These are phyloP conservation scores for Naganishia kalamii DNA, from an alignment of 768 basidiomycete species.

Conservation along the genomic window DNA sequence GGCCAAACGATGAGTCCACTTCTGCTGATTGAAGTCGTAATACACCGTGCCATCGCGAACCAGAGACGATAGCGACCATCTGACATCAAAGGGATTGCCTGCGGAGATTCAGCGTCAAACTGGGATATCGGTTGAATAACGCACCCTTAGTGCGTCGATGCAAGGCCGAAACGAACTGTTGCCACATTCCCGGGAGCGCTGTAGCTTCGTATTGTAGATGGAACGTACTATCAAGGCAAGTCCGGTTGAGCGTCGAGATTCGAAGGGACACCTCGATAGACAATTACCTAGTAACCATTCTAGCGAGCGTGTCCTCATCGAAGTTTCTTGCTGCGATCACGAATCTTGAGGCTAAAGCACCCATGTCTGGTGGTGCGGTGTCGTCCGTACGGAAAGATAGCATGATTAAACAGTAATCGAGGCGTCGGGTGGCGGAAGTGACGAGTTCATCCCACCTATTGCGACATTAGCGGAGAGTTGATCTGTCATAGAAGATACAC, in stretches of 20 bases:
- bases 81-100: conserved; percentile 25
- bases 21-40: background rate
- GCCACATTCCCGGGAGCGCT: background rate
- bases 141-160: no score
- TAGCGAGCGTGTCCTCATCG: background rate
- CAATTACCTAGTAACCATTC: background rate
- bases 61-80: background rate
- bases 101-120: no score
- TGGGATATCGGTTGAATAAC: no score
- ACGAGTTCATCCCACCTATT: conserved; percentile 19
- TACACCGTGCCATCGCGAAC: conserved; percentile 7
- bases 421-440: conserved; percentile 1
- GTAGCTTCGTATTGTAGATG: background rate
- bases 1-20: conserved; percentile 10
- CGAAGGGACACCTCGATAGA: no score
- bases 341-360: background rate
- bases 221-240: no score
- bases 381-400: conserved; percentile 28
- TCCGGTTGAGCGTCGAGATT: no score
- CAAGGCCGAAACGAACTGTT: conserved; percentile 22
- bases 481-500: background rate
- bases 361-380: conserved; percentile 1
- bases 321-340: conserved; percentile 20
- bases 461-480: background rate
- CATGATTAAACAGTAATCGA: conserved; percentile 29